Evolutionary conservation across 2,329 filamentous ascomycete species (phyloP).

Genomic region (Sarocladiaceae sp.): DNA sequence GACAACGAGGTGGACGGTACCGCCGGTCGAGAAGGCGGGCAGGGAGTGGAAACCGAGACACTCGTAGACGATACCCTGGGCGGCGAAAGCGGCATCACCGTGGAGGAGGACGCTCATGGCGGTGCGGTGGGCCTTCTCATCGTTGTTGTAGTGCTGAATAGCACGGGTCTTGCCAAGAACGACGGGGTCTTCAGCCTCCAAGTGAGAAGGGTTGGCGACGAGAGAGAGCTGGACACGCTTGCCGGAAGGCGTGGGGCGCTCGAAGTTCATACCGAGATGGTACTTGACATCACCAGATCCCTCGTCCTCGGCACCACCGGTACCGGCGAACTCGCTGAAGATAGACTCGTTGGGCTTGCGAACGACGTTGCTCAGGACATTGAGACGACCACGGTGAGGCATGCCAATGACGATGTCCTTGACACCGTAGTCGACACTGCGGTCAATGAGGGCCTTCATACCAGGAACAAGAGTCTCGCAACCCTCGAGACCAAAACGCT

Average conservation of each 20-base stretch:
- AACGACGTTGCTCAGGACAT: conserved; percentile 96
- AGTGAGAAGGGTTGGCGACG: conserved; percentile 95
- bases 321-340: conserved; percentile 95
- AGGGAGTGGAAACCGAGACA: conserved; percentile 96
- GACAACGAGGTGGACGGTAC: conserved; percentile 92
- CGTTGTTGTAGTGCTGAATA: conserved; percentile 98
- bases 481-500: conserved; percentile 96
- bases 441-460: conserved; percentile 98
- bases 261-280: conserved; percentile 99
- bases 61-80: conserved; percentile 96
- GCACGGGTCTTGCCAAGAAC: conserved; percentile 96
- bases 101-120: conserved; percentile 96
- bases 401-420: conserved; percentile 99
- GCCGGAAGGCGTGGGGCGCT: conserved; percentile 93
- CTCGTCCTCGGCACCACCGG: conserved; percentile 81
- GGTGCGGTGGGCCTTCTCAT: conserved; percentile 79
- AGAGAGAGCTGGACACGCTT: conserved; percentile 99
- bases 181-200: conserved; percentile 96
- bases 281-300: conserved; percentile 99
- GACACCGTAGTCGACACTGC: conserved; percentile 95
- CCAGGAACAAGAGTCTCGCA: conserved; percentile 95
- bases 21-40: conserved; percentile 92
- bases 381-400: conserved; percentile 97
- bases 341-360: conserved; percentile 99
- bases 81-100: conserved; percentile 94